Conservation (phyloP, 2,329 filamentous ascomycete species). For the Cadophora malorum region DNA sequence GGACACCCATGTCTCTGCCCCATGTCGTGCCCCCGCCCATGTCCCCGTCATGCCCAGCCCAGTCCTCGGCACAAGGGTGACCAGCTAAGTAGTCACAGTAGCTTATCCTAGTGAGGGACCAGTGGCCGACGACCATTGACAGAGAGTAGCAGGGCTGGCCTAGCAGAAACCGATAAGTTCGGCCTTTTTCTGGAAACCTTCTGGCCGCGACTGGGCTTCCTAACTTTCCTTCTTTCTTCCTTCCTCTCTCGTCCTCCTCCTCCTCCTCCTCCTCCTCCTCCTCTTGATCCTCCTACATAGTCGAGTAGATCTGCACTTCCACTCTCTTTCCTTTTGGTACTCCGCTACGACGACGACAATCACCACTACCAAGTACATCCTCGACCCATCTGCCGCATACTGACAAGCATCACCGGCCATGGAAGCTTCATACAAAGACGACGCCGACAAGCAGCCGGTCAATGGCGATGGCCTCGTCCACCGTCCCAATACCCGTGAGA, state of each 20-base stretch:
- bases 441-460: slow-evolving; percentile 1
- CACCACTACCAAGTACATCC: background rate
- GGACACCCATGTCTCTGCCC: background rate
- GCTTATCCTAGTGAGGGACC: slow-evolving; percentile 6
- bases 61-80: background rate
- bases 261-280: background rate
- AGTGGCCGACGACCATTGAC: background rate
- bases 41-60: background rate
- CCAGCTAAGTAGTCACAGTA: background rate
- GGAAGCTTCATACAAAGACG: slow-evolving; percentile 14
- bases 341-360: background rate
- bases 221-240: background rate
- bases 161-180: background rate
- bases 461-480: slow-evolving; percentile 5
- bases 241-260: background rate
- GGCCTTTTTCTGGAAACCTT: slow-evolving; percentile 16
- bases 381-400: slow-evolving; percentile 4
- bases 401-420: slow-evolving; percentile 12
- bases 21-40: background rate
- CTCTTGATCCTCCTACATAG: background rate
- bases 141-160: background rate
- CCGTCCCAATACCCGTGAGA: slow-evolving; percentile 17
- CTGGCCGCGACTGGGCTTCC: slow-evolving; percentile 12
- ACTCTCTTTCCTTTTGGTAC: background rate
- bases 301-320: background rate